Conservation (phyloP, 441 rosid genomes). For the Pelargonium hybrid region DNA sequence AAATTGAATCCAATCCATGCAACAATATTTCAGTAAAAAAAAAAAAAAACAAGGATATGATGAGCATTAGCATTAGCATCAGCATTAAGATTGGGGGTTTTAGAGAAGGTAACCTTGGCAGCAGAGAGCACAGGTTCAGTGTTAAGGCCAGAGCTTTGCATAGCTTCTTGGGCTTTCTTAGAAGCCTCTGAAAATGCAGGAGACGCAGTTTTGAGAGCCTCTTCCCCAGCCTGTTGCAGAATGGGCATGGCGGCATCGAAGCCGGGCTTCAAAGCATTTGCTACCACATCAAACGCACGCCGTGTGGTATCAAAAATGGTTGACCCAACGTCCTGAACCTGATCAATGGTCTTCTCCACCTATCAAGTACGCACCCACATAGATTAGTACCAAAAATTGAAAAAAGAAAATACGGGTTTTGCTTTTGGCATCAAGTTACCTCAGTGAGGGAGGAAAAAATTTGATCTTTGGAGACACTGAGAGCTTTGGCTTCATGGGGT, state of each 20-base stretch:
- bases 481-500: conserved; percentile 52
- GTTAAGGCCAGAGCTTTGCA: conserved; percentile 69
- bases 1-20: too few relatives aligned
- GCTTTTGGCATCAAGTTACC: conserved; percentile 26
- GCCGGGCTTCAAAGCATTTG: conserved; percentile 62
- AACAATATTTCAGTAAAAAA: too few relatives aligned
- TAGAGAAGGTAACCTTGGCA: conserved; percentile 47
- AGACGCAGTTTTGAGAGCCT: conserved; percentile 65
- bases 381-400: background rate
- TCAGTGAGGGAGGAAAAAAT: conserved; percentile 70
- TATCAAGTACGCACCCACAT: conserved; percentile 18
- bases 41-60: background rate
- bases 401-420: background rate
- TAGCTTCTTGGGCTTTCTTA: conserved; percentile 77
- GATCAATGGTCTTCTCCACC: conserved; percentile 78
- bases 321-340: conserved; percentile 54
- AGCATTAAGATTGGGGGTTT: too few relatives aligned
- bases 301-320: conserved; percentile 47
- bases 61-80: too few relatives aligned
- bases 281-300: conserved; percentile 45
- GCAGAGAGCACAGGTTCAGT: conserved; percentile 52
- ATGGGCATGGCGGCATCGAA: conserved; percentile 59
- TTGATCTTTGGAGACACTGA: conserved; percentile 62
- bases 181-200: conserved; percentile 73
- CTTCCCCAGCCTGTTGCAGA: conserved; percentile 59